Base-by-base conservation (phyloP, 106 monocot species). In the Dactylorhiza incarnata region DNA sequence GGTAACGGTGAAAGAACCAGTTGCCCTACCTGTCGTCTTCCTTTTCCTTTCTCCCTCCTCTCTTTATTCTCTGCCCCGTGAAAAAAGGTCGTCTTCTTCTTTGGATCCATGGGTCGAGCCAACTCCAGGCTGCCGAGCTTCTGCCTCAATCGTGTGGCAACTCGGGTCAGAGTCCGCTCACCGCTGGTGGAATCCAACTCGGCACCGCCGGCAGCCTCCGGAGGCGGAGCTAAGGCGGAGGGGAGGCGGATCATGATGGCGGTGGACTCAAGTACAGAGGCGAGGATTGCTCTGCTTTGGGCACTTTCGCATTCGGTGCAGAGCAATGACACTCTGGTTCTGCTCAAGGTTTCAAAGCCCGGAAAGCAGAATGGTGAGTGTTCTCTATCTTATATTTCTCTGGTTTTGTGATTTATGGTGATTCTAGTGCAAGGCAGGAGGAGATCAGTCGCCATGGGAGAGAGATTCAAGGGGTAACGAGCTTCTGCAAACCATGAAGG, bases 201-300 rank as follows among this genome's bases (percentile, higher is more conserved):
- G 15, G 44, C 80, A 37, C 76, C 62, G 59, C 73, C 73, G 15
- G 65, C 24, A 9, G 25, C 24, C 24, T 11, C 52, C 3, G 76
- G 26, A 14, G 61, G 3, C 49, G 23, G 59, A 14, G 74, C 43
- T 45, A 74, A 45, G 61, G 67, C 17, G 48, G 65, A 15, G 2
- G 74, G 88, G 7, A 79, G 91, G 75, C 84, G 75, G 80, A 73
- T 91, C 14, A 82, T 91, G 87, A 56, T 91, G 1, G 91, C 75
- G 23, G 84, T 77, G 37, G 88, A 89, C 67, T 80, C 76, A 9
- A 80, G 80, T 54, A 63, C 48, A 22, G 91, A 88, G 74, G 86
- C 91, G 1, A 86, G 78, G 82, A 71, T 76, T 16, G 91, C 91
- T 1, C 17, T 91, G 77, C 88, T 78, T 37, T 91, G 91, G 91